phyloP scores from a whole-genome alignment of 1,139 yeast genomes.

The Suhomyces maxii region DNA sequence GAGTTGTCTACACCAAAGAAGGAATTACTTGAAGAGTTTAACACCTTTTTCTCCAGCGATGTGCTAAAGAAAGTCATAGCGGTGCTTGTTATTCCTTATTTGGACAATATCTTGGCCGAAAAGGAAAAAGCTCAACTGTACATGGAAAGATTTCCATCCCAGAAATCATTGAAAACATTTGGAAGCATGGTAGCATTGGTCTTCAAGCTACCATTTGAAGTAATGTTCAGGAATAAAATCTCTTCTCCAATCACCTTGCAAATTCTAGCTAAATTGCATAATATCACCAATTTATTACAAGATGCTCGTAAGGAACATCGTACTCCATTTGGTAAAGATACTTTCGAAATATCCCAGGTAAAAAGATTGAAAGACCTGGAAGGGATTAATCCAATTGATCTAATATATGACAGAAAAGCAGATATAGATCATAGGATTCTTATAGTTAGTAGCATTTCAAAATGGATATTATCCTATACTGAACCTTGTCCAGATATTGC shows the following conservation, averaged over 20 bases:
- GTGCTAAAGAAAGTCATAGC: conserved; percentile 1
- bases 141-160: neutral
- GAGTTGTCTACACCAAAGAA: neutral
- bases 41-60: conserved; percentile 1
- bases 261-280: neutral
- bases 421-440: neutral
- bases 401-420: too few species aligned
- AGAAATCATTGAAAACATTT: neutral
- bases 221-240: neutral
- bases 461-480: neutral
- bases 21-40: neutral
- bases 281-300: neutral
- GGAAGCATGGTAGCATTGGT: conserved; percentile 1
- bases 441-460: neutral
- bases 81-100: neutral
- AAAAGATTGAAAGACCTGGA: neutral
- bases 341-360: neutral
- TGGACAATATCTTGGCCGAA: neutral
- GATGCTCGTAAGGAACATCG: neutral
- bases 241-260: conserved; percentile 1
- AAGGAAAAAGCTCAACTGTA: neutral
- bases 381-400: too few species aligned
- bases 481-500: conserved; percentile 1
- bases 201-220: conserved; percentile 5
- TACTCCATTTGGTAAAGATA: neutral